Evolutionary conservation across 495 filamentous ascomycete genomes (phyloP).

Genomic region (Trichoderma gamsii): DNA sequence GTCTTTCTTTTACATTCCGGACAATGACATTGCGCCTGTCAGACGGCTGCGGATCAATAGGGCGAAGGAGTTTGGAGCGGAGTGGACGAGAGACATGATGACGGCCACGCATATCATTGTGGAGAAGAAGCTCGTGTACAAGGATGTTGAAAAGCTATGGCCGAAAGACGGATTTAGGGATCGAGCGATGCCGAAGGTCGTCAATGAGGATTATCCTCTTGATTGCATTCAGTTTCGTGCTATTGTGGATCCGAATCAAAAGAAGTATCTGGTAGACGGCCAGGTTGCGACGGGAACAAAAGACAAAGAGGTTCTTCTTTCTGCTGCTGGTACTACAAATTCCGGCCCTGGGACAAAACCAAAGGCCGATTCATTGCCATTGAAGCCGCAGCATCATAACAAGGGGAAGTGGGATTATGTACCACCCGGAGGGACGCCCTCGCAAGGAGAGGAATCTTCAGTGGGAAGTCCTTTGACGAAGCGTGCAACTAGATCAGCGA

Average conservation of each 20-base stretch:
- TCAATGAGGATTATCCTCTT: slow-evolving; percentile 72
- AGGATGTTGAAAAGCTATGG: slow-evolving; percentile 48
- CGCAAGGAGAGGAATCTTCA: slow-evolving; percentile 5
- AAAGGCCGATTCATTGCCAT: slow-evolving; percentile 6
- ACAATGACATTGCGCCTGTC: slow-evolving; percentile 60
- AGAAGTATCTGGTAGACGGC: slow-evolving; percentile 49
- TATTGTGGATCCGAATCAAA: slow-evolving; percentile 53
- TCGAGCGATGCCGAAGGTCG: slow-evolving; percentile 42
- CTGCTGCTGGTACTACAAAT: not conserved
- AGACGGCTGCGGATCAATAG: slow-evolving; percentile 67
- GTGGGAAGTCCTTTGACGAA: not conserved
- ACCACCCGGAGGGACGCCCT: slow-evolving; percentile 18
- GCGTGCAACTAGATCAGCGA: not conserved
- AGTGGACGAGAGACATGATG: slow-evolving; percentile 31
- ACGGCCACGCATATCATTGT: slow-evolving; percentile 70
- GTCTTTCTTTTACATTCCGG: slow-evolving; percentile 74
- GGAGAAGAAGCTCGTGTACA: slow-evolving; percentile 61
- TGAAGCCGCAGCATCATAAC: slow-evolving; percentile 19
- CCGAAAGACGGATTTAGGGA: slow-evolving; percentile 11
- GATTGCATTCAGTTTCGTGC: slow-evolving; percentile 64
- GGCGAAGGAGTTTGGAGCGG: slow-evolving; percentile 69
- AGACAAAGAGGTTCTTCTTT: not conserved
- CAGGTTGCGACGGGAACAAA: slow-evolving; percentile 28
- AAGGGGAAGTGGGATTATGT: slow-evolving; percentile 20
- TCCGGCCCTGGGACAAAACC: not conserved